Evolutionary conservation across 2,329 filamentous ascomycete genomes (phyloP).

Genomic region (Talaromyces piceae): DNA sequence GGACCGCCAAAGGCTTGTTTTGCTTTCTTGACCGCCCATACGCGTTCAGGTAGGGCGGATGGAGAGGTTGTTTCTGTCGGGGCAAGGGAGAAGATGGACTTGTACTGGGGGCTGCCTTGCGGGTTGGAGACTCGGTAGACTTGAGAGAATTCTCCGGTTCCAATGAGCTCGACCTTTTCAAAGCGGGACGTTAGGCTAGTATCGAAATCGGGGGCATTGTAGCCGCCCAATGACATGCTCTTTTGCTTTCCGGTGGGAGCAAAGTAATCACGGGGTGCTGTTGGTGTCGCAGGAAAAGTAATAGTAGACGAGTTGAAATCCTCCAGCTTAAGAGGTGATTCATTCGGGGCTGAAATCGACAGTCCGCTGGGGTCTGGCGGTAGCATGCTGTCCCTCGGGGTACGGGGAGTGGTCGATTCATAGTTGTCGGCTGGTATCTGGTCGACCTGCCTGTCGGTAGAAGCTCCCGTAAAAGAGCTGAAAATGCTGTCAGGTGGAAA

Average conservation of each 20-base stretch:
- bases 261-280: slow-evolving; percentile 54
- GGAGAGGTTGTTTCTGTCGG: slow-evolving; percentile 45
- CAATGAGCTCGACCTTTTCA: slow-evolving; percentile 69
- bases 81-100: slow-evolving; percentile 40
- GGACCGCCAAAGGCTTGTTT: slow-evolving; percentile 69
- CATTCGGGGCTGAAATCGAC: slow-evolving; percentile 64
- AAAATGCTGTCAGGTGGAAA: slow-evolving; percentile 1
- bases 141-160: slow-evolving; percentile 85
- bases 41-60: slow-evolving; percentile 48
- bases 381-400: slow-evolving; percentile 66
- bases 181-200: slow-evolving; percentile 67
- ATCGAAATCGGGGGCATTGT: slow-evolving; percentile 68
- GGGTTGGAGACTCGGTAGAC: slow-evolving; percentile 69
- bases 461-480: slow-evolving; percentile 1
- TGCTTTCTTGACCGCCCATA: slow-evolving; percentile 93
- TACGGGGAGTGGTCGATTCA: slow-evolving; percentile 58
- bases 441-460: slow-evolving; percentile 36
- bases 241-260: slow-evolving; percentile 53
- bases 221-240: slow-evolving; percentile 61
- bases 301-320: slow-evolving; percentile 42
- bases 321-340: slow-evolving; percentile 31
- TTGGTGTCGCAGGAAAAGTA: slow-evolving; percentile 73
- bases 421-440: slow-evolving; percentile 54
- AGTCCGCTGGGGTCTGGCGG: slow-evolving; percentile 75
- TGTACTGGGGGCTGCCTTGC: slow-evolving; percentile 28